Conservation (phyloP, 176 grass and related monocot species). For the Aegilops longissima region DNA sequence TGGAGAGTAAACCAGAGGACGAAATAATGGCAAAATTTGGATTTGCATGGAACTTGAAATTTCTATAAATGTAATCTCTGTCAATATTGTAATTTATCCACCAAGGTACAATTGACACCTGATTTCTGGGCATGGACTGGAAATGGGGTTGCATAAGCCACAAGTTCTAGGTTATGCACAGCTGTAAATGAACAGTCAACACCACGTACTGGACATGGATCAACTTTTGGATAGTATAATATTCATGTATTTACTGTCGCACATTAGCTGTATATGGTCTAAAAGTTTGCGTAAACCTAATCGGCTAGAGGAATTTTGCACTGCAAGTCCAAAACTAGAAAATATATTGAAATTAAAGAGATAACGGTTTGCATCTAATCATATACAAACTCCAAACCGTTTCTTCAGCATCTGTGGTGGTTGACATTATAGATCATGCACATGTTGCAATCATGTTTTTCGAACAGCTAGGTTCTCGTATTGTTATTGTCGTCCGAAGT, state of each 20-base stretch:
- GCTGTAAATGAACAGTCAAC: slow-evolving; percentile 17
- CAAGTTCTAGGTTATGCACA: slow-evolving; percentile 9
- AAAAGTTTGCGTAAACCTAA: background rate
- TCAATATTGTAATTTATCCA: background rate
- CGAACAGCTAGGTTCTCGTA: slow-evolving; percentile 1
- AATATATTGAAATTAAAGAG: slow-evolving; percentile 19
- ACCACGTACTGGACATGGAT: background rate
- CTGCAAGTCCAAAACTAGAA: slow-evolving; percentile 6
- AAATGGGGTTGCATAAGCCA: background rate
- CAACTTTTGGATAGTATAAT: slow-evolving; percentile 12
- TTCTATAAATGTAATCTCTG: background rate
- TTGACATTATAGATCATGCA: slow-evolving; percentile 7
- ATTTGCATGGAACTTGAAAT: slow-evolving; percentile 8
- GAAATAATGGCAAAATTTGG: background rate
- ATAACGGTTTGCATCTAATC: background rate
- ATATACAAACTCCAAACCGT: background rate
- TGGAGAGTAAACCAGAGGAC: slow-evolving; percentile 21
- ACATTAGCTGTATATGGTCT: background rate
- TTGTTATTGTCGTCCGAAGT: background rate
- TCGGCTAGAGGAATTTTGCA: background rate
- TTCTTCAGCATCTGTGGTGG: background rate
- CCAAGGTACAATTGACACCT: background rate
- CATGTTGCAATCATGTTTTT: slow-evolving; percentile 2
- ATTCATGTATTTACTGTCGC: background rate
- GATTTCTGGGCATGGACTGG: background rate